phyloP scores from a whole-genome alignment of 305 asterid species.

The Caryopteris hybrid region DNA sequence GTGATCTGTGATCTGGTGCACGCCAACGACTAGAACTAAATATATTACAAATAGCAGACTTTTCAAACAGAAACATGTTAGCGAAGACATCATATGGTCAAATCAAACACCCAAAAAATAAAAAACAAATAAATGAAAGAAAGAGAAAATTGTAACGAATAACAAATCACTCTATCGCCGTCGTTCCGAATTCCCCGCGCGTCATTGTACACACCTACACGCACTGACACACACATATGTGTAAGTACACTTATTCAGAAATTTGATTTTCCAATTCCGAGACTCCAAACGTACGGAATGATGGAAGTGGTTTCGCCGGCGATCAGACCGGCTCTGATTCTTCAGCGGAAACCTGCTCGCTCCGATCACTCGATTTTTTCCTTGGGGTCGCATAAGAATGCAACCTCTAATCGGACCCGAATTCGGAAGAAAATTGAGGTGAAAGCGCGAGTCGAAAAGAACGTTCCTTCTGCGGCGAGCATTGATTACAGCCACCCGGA shows the following conservation, averaged over 20 bases:
- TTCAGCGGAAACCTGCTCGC: slow-evolving; percentile 11
- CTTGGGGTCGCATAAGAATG: slow-evolving; percentile 4
- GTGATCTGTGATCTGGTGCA: too few relatives aligned
- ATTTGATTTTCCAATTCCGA: neutral
- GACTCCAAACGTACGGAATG: neutral
- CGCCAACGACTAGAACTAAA: too few relatives aligned
- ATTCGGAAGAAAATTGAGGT: slow-evolving; percentile 19
- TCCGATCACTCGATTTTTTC: slow-evolving; percentile 19
- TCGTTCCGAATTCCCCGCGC: slow-evolving; percentile 21
- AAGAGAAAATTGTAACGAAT: too few relatives aligned
- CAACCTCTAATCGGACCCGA: neutral
- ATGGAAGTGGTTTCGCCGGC: slow-evolving; percentile 60
- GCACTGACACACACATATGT: neutral
- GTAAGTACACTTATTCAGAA: neutral
- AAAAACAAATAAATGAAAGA: too few relatives aligned
- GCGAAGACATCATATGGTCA: too few relatives aligned
- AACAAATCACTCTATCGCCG: too few relatives aligned
- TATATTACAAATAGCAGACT: too few relatives aligned
- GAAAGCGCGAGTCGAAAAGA: slow-evolving; percentile 18
- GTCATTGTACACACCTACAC: neutral
- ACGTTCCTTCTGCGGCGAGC: neutral
- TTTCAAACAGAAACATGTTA: too few relatives aligned
- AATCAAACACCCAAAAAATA: too few relatives aligned
- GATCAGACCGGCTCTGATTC: slow-evolving; percentile 33
- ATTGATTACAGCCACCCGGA: slow-evolving; percentile 63